These are phyloP conservation scores for Ophiostoma tasmaniense DNA, from an alignment of 2,329 filamentous ascomycete species.

Conservation along the genomic window DNA sequence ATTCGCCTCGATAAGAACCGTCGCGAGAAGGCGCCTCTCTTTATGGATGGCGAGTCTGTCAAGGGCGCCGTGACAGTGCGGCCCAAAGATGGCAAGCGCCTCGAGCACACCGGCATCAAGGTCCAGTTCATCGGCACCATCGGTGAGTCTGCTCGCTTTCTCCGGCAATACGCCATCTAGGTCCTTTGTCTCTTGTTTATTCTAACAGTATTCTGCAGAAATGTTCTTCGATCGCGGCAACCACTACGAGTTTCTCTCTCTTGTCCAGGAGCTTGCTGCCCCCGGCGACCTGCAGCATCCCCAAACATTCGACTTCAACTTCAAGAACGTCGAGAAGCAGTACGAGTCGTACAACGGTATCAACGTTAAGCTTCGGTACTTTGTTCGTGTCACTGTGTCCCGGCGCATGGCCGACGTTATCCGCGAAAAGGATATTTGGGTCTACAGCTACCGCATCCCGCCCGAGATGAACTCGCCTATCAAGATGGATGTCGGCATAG, in stretches of 20 bases:
- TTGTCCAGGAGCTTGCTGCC: constrained; percentile 92
- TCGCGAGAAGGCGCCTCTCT: constrained; percentile 91
- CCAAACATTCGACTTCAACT: constrained; percentile 98
- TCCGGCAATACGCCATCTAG: background rate
- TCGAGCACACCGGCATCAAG: constrained; percentile 98
- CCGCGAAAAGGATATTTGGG: constrained; percentile 98
- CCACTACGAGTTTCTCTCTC: constrained; percentile 96
- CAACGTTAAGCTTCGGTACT: constrained; percentile 98
- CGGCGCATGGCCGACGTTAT: constrained; percentile 96
- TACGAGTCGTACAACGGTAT: constrained; percentile 99
- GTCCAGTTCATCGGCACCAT: constrained; percentile 99
- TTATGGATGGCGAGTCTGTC: constrained; percentile 96
- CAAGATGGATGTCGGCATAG: constrained; percentile 99
- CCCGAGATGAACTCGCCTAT: constrained; percentile 97
- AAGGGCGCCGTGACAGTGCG: constrained; percentile 91
- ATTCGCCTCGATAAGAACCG: constrained; percentile 98
- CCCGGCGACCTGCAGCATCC: constrained; percentile 97
- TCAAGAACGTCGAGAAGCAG: constrained; percentile 99
- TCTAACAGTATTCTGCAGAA: constrained; percentile 44
- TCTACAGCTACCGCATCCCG: constrained; percentile 96
- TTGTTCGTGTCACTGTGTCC: constrained; percentile 92
- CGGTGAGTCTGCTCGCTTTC: constrained; percentile 45
- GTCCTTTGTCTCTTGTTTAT: background rate
- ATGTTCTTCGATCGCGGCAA: constrained; percentile 99
- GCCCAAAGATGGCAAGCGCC: constrained; percentile 93